Evolutionary conservation across 108 stramenopile species (phyloP).

Genomic region (Fragilaria crotonensis): DNA sequence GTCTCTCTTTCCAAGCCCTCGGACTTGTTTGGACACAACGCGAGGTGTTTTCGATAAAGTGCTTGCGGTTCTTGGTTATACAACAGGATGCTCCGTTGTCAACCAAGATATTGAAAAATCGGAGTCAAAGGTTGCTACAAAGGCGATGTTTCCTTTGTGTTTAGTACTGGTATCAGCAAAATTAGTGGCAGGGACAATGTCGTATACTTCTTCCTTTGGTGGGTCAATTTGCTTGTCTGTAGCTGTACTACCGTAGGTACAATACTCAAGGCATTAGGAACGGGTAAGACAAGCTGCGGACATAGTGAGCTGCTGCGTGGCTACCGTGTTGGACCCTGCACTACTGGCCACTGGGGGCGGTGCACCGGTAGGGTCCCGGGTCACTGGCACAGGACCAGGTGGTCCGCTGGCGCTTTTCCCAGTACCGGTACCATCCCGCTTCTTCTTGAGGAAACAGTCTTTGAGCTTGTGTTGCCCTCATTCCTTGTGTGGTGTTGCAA

Average conservation of each 20-base stretch:
- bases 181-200: too few species aligned
- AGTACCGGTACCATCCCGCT: not conserved
- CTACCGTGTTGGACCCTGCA: too few species aligned
- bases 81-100: slow-evolving; percentile 15
- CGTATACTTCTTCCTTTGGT: too few species aligned
- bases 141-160: too few species aligned
- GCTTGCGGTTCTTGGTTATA: slow-evolving; percentile 4
- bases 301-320: too few species aligned
- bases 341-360: too few species aligned
- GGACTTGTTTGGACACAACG: not conserved
- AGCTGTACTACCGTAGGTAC: too few species aligned
- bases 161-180: too few species aligned
- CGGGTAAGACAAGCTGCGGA: not conserved
- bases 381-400: not conserved
- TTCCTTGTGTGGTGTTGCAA: not conserved
- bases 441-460: not conserved
- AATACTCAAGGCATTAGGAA: too few species aligned
- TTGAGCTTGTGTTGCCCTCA: not conserved
- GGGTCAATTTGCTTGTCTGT: too few species aligned
- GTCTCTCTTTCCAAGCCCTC: not conserved
- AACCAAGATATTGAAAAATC: slow-evolving; percentile 8
- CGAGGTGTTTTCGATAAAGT: slow-evolving; percentile 4
- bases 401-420: not conserved
- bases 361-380: not conserved
- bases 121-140: slow-evolving; percentile 12